Conservation (phyloP, 257 asterid genomes). For the Jasminum sambac region DNA sequence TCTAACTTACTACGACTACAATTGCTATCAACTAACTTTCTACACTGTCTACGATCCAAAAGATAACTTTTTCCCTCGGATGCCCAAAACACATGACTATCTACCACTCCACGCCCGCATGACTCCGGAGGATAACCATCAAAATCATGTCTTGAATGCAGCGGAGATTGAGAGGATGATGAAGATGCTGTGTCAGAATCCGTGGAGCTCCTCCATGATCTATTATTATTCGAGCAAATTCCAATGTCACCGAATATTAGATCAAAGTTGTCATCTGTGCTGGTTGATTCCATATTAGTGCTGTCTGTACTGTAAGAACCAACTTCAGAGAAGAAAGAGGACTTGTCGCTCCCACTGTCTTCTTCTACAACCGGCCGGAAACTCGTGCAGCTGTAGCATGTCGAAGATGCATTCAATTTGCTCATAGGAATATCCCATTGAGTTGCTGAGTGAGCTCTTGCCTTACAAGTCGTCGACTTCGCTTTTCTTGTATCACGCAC, state of each 20-base stretch:
- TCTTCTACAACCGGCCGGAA: constrained; percentile 36
- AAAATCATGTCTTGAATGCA: constrained; percentile 42
- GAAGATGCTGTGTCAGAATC: constrained; percentile 70
- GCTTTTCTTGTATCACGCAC: constrained; percentile 43
- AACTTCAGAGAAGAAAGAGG: constrained; percentile 68
- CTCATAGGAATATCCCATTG: constrained; percentile 38
- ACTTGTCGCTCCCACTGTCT: constrained; percentile 42
- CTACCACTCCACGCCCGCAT: constrained; percentile 18
- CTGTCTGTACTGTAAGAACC: constrained; percentile 68
- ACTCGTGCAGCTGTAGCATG: constrained; percentile 30
- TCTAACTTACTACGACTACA: constrained; percentile 54
- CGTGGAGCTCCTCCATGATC: constrained; percentile 42
- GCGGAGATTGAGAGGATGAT: constrained; percentile 60
- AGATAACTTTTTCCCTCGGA: constrained; percentile 26
- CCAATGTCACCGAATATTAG: constrained; percentile 42
- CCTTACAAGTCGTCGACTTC: constrained; percentile 26
- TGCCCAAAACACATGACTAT: constrained; percentile 31
- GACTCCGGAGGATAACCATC: constrained; percentile 39
- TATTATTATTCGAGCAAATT: constrained; percentile 21
- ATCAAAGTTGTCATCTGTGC: constrained; percentile 56
- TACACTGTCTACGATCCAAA: constrained; percentile 32
- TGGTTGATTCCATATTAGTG: constrained; percentile 51
- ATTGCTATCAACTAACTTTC: constrained; percentile 39
- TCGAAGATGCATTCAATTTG: constrained; percentile 22
- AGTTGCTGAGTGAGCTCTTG: constrained; percentile 35